Evolutionary conservation across 768 basidiomycete genomes (phyloP).

Genomic region (Leccinellum luteum): DNA sequence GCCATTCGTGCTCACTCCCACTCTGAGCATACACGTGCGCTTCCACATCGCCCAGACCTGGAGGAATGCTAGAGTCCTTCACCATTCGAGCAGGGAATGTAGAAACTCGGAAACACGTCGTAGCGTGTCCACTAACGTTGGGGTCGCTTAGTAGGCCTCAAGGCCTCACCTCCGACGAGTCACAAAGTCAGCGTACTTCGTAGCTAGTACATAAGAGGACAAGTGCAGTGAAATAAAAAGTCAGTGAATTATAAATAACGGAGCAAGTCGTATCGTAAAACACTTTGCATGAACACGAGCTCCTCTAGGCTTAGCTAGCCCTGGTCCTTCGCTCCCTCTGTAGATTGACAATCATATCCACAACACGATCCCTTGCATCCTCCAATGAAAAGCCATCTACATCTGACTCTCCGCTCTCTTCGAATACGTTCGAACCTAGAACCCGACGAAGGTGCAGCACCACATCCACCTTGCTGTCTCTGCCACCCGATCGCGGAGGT

Average conservation of each 20-base stretch:
- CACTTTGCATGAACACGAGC: background rate
- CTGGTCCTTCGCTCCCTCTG: conserved; percentile 28
- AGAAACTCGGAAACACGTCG: background rate
- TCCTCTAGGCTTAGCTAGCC: conserved; percentile 2
- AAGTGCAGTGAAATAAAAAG: background rate
- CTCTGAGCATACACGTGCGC: conserved; percentile 37
- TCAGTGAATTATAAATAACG: background rate
- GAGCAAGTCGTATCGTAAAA: background rate
- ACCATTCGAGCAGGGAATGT: conserved; percentile 10
- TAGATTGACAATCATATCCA: conserved; percentile 59
- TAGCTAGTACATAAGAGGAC: conserved; percentile 15
- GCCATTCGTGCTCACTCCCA: conserved; percentile 45
- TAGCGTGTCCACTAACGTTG: background rate
- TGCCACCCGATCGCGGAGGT: conserved; percentile 25
- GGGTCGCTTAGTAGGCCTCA: background rate
- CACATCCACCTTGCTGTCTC: conserved; percentile 30
- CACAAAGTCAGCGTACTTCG: background rate
- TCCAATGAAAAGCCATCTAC: conserved; percentile 47
- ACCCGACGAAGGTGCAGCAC: conserved; percentile 49
- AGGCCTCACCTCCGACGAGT: too few relatives aligned
- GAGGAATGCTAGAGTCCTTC: conserved; percentile 31
- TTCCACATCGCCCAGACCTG: conserved; percentile 36
- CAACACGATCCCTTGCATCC: conserved; percentile 73
- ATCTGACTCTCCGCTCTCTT: conserved; percentile 21
- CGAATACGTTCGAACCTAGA: conserved; percentile 54